Evolutionary conservation across 1,284 basidiomycete species (phyloP).

Genomic region (Bondarzewia mesenterica): DNA sequence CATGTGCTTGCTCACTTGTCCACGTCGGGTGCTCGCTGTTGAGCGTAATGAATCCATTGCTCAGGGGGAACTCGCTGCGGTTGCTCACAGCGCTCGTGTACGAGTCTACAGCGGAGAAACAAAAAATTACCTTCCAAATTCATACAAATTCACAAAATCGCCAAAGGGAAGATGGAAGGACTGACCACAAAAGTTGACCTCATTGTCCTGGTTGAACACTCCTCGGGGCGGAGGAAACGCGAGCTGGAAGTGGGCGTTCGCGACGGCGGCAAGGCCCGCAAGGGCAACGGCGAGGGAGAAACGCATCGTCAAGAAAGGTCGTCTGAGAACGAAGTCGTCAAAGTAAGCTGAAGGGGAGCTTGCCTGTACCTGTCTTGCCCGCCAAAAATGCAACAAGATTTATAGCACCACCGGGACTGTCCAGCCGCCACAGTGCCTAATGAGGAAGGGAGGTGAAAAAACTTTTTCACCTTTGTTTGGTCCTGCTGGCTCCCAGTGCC

Average conservation of each 20-base stretch:
- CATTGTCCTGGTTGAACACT: constrained; percentile 45
- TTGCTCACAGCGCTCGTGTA: constrained; percentile 34
- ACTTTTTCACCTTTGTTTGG: constrained; percentile 24
- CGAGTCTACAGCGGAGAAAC: constrained; percentile 32
- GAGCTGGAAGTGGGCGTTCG: constrained; percentile 62
- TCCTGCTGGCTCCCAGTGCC: constrained; percentile 1
- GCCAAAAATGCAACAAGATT: not conserved
- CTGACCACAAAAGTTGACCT: constrained; percentile 51
- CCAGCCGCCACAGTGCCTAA: not conserved
- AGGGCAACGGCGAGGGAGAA: constrained; percentile 21
- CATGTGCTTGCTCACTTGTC: constrained; percentile 32
- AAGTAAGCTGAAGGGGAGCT: not conserved
- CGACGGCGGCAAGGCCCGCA: constrained; percentile 27
- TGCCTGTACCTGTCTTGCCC: not conserved
- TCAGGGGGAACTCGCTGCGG: constrained; percentile 59
- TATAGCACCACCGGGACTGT: not conserved
- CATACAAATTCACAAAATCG: not conserved
- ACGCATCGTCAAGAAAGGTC: constrained; percentile 20
- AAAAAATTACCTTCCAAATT: not conserved
- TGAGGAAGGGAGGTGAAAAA: constrained; percentile 17
- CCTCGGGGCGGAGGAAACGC: constrained; percentile 59
- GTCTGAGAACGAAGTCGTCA: not conserved
- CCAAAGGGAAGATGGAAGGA: constrained; percentile 2
- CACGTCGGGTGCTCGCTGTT: constrained; percentile 53
- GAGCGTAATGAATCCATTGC: constrained; percentile 42